phyloP scores from a whole-genome alignment of 305 asterid genomes.

The Fraxinus velutina region DNA sequence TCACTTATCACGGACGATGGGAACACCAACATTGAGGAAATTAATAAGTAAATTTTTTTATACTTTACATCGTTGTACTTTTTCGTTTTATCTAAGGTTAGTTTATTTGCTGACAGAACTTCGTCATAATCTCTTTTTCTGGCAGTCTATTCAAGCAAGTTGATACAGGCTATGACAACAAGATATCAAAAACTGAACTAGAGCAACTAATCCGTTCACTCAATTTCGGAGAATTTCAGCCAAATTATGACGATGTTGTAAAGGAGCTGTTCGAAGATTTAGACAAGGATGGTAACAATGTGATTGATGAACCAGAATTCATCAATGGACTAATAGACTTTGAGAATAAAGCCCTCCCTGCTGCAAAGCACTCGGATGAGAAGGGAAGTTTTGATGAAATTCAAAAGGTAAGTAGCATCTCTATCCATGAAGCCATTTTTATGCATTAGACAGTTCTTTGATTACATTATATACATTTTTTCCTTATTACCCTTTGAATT shows the following conservation, averaged over 20 bases:
- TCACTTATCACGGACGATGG: constrained; percentile 44
- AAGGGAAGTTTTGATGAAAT: constrained; percentile 23
- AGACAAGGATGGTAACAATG: constrained; percentile 29
- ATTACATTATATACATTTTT: not conserved
- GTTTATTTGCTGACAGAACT: not conserved
- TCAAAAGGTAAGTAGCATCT: not conserved
- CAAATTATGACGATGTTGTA: constrained; percentile 31
- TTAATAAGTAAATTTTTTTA: constrained; percentile 31
- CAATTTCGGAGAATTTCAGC: constrained; percentile 34
- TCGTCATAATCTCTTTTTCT: constrained; percentile 8
- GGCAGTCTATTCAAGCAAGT: constrained; percentile 49
- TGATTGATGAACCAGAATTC: constrained; percentile 51
- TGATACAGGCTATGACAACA: constrained; percentile 30
- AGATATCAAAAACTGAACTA: constrained; percentile 38
- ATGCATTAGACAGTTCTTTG: not conserved
- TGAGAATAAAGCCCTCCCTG: constrained; percentile 37
- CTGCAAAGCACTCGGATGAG: constrained; percentile 30
- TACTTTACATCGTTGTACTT: not conserved
- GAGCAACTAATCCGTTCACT: constrained; percentile 35
- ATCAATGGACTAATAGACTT: constrained; percentile 37
- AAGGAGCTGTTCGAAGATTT: constrained; percentile 43
- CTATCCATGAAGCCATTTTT: not conserved
- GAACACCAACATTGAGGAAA: constrained; percentile 44
- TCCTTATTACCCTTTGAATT: not conserved
- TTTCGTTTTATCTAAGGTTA: not conserved